Conservation (phyloP, 148 eudicot genomes). For the Amaranthus cruentus region DNA sequence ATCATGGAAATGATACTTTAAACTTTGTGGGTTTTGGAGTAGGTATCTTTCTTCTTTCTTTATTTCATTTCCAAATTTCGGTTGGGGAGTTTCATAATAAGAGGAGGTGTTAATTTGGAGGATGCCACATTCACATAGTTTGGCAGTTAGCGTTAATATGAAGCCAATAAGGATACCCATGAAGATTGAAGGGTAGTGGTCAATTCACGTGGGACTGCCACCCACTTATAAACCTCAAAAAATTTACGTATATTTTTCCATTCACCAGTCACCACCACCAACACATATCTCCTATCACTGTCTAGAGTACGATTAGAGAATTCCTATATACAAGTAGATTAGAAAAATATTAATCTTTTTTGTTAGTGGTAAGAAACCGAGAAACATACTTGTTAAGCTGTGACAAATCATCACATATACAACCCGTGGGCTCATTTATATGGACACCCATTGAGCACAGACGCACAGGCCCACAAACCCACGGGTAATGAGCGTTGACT, state of each 20-base stretch:
- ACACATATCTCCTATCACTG: background rate
- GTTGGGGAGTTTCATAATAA: conserved; percentile 17
- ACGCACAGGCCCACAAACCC: too few relatives aligned
- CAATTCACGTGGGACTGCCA: conserved; percentile 55
- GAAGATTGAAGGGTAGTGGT: conserved; percentile 34
- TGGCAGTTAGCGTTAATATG: conserved; percentile 66
- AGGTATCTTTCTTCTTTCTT: conserved; percentile 23
- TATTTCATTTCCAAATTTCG: conserved; percentile 20
- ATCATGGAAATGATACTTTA: conserved; percentile 26
- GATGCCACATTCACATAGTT: conserved; percentile 26
- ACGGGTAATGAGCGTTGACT: too few relatives aligned
- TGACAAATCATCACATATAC: too few relatives aligned
- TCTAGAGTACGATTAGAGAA: too few relatives aligned
- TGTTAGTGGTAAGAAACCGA: too few relatives aligned
- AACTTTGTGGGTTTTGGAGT: conserved; percentile 33
- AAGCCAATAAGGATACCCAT: conserved; percentile 58
- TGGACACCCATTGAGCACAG: too few relatives aligned
- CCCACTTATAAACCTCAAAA: conserved; percentile 35
- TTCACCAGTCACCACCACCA: conserved; percentile 15
- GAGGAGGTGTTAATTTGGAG: conserved; percentile 8
- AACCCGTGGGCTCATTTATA: too few relatives aligned
- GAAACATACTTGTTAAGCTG: too few relatives aligned
- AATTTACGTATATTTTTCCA: background rate
- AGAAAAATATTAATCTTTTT: too few relatives aligned
- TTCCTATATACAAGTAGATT: too few relatives aligned